Conservation (phyloP, 106 monocot species). For the Phalaenopsis aphrodite region DNA sequence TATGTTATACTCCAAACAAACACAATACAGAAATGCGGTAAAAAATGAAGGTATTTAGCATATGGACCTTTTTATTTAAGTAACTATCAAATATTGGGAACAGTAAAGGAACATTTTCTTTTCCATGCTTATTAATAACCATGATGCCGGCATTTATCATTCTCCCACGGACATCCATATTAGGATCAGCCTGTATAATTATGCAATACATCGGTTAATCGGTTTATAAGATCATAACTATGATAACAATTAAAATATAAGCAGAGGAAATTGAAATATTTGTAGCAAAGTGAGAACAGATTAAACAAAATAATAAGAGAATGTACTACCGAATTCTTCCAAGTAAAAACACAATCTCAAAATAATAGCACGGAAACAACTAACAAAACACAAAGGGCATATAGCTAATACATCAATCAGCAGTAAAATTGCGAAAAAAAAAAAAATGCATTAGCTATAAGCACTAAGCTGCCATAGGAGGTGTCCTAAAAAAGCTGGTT, state of each 20-base stretch:
- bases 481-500: too few species aligned
- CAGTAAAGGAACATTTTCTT: slow-evolving; percentile 85
- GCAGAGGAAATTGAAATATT: neutral
- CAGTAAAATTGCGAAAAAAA: neutral
- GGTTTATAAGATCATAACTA: neutral
- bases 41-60: neutral
- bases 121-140: slow-evolving; percentile 91
- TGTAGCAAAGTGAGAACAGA: neutral
- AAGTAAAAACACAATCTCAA: neutral
- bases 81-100: slow-evolving; percentile 98
- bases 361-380: neutral
- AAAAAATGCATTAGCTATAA: neutral
- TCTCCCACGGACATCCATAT: slow-evolving; percentile 81
- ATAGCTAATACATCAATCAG: neutral
- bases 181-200: slow-evolving; percentile 75
- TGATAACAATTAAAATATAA: neutral
- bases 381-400: neutral
- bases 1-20: neutral
- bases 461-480: too few species aligned
- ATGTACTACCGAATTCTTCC: neutral
- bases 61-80: slow-evolving; percentile 88
- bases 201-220: neutral
- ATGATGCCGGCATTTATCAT: slow-evolving; percentile 96
- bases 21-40: neutral
- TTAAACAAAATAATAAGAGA: neutral